These are phyloP conservation scores for Trapa incisa DNA, from an alignment of 345 rosid species.

Conservation along the genomic window DNA sequence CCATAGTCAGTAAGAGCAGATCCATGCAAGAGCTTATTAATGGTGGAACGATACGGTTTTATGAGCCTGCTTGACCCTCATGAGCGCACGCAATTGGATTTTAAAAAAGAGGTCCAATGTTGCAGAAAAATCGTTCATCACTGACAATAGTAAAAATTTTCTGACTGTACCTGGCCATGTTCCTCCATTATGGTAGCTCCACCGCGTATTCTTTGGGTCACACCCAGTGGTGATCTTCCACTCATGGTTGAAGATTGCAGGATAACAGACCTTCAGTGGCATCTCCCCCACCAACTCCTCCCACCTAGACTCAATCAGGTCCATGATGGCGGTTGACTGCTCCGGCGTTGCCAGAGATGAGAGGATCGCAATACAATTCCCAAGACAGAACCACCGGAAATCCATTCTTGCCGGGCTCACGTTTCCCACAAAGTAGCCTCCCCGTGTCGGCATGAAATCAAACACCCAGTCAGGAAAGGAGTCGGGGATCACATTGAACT, in stretches of 20 bases:
- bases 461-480: conserved; percentile 95
- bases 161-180: conserved; percentile 80
- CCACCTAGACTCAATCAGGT: conserved; percentile 92
- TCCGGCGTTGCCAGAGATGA: conserved; percentile 92
- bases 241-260: conserved; percentile 87
- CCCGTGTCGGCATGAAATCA: conserved; percentile 74
- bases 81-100: too few species aligned
- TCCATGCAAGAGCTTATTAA: too few species aligned
- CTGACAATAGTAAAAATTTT: background rate
- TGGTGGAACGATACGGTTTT: too few species aligned
- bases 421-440: conserved; percentile 88
- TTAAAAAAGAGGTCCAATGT: too few species aligned
- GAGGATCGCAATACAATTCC: conserved; percentile 77
- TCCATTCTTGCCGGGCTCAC: conserved; percentile 96
- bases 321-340: conserved; percentile 88
- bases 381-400: conserved; percentile 92
- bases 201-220: conserved; percentile 89
- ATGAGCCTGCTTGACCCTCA: too few species aligned
- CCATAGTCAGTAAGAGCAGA: background rate
- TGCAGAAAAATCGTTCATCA: too few species aligned
- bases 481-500: conserved; percentile 90
- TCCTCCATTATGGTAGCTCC: conserved; percentile 99
- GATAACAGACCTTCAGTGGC: conserved; percentile 87
- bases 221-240: conserved; percentile 85
- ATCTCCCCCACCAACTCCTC: conserved; percentile 93